Evolutionary conservation across 371 early-diverging fungal species (phyloP).

Genomic region (Saksenaea oblongispora): DNA sequence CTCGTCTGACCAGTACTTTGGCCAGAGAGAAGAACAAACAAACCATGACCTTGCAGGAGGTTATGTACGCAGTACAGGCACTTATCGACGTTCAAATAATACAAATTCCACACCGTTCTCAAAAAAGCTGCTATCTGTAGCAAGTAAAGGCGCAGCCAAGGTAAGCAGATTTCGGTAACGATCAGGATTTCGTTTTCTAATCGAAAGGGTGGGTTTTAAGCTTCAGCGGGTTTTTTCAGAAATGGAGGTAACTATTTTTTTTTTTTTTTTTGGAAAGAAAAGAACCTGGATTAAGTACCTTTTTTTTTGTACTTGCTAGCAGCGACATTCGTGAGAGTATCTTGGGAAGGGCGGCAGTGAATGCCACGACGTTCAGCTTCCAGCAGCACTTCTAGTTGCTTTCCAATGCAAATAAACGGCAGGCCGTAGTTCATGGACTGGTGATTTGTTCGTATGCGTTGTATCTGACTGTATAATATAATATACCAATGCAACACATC

Average conservation of each 20-base stretch:
- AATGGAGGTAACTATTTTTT: slow-evolving; percentile 1
- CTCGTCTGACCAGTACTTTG: slow-evolving; percentile 80
- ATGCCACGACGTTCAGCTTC: background rate
- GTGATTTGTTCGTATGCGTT: too few species aligned
- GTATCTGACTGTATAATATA: background rate
- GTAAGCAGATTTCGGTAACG: slow-evolving; percentile 3
- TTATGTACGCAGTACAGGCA: slow-evolving; percentile 16
- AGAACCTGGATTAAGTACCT: background rate
- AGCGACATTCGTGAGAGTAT: background rate
- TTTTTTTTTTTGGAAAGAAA: background rate
- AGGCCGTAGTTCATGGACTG: too few species aligned
- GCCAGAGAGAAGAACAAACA: slow-evolving; percentile 27
- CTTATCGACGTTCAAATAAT: slow-evolving; percentile 5
- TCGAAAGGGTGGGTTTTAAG: background rate
- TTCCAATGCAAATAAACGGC: too few species aligned
- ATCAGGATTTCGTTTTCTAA: background rate
- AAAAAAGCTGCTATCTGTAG: slow-evolving; percentile 29
- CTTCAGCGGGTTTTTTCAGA: slow-evolving; percentile 3
- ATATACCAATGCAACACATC: too few species aligned
- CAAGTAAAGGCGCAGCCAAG: slow-evolving; percentile 40
- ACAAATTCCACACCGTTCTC: slow-evolving; percentile 17
- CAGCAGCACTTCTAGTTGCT: too few species aligned
- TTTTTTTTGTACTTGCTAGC: background rate
- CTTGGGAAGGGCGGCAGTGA: background rate
- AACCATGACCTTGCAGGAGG: slow-evolving; percentile 15